These are phyloP conservation scores for Kuraishia capsulata DNA, from an alignment of 805 yeast genomes.

Conservation along the genomic window DNA sequence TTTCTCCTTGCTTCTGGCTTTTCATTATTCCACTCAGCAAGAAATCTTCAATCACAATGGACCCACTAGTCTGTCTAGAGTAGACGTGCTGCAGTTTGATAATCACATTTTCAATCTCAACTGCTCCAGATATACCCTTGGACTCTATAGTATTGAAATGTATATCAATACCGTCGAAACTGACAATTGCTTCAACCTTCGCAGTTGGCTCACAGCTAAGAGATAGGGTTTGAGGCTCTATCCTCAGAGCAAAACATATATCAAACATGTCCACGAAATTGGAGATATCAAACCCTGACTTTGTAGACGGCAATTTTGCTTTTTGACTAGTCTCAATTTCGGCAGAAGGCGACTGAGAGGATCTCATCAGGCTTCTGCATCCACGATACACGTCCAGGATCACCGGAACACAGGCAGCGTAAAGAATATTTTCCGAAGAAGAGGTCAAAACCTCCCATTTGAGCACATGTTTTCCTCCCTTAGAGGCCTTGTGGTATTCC, in stretches of 20 bases:
- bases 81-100: slow-evolving; percentile 84
- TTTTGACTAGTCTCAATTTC: too few relatives aligned
- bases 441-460: slow-evolving; percentile 50
- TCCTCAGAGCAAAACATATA: slow-evolving; percentile 41
- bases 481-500: slow-evolving; percentile 36
- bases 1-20: slow-evolving; percentile 16
- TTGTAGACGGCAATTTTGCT: background rate
- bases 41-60: slow-evolving; percentile 38
- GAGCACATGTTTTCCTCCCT: slow-evolving; percentile 27
- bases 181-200: slow-evolving; percentile 78
- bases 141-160: slow-evolving; percentile 45
- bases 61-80: slow-evolving; percentile 83
- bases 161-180: slow-evolving; percentile 55
- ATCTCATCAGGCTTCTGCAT: slow-evolving; percentile 36
- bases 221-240: slow-evolving; percentile 66
- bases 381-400: slow-evolving; percentile 48
- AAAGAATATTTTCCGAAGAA: slow-evolving; percentile 62
- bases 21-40: slow-evolving; percentile 40
- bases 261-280: background rate
- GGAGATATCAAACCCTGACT: background rate
- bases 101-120: slow-evolving; percentile 44
- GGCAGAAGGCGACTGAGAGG: slow-evolving; percentile 9
- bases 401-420: slow-evolving; percentile 74
- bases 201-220: slow-evolving; percentile 93
- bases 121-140: slow-evolving; percentile 22